These are phyloP conservation scores for Vickermania spadyakhi DNA, from an alignment of 208 protist species.

Conservation along the genomic window DNA sequence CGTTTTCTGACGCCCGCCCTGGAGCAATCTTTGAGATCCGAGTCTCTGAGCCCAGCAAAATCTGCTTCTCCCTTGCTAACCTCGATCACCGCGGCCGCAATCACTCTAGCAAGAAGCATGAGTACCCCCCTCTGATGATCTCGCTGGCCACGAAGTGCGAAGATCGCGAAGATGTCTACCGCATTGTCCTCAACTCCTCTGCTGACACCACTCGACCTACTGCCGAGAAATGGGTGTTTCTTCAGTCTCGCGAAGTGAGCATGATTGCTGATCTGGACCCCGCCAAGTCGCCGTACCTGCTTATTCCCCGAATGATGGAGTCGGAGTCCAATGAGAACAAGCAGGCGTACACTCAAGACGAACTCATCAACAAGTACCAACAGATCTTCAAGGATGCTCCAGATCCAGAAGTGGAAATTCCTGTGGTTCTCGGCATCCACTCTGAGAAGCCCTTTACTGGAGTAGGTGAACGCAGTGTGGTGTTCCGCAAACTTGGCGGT, in stretches of 20 bases:
- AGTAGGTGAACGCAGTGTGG: constrained; percentile 11
- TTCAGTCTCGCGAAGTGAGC: constrained; percentile 69
- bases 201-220: constrained; percentile 36
- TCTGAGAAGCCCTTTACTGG: constrained; percentile 7
- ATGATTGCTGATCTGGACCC: constrained; percentile 51
- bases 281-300: constrained; percentile 41
- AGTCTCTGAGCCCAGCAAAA: constrained; percentile 25
- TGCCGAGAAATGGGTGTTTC: constrained; percentile 57
- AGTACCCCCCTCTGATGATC: constrained; percentile 81
- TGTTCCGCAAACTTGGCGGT: constrained; percentile 21
- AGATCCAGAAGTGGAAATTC: constrained; percentile 28
- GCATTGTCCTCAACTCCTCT: constrained; percentile 54
- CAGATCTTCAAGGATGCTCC: constrained; percentile 16
- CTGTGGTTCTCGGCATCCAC: constrained; percentile 46
- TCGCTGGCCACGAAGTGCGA: constrained; percentile 35
- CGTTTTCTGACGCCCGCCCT: constrained; percentile 54
- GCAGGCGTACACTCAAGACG: constrained; percentile 19
- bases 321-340: constrained; percentile 21
- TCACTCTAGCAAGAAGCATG: constrained; percentile 15
- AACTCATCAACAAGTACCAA: constrained; percentile 39
- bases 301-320: constrained; percentile 73
- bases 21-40: constrained; percentile 48
- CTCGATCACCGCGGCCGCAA: constrained; percentile 38
- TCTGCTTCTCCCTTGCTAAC: constrained; percentile 56
- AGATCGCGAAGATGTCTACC: constrained; percentile 14